A percentile compares a stretch with the other conserved stretches of the same genome.
These are phyloP conservation scores for Fusarium brachygibbosum DNA, from an alignment of 2,329 filamentous ascomycete genomes.

Conservation along the genomic window DNA sequence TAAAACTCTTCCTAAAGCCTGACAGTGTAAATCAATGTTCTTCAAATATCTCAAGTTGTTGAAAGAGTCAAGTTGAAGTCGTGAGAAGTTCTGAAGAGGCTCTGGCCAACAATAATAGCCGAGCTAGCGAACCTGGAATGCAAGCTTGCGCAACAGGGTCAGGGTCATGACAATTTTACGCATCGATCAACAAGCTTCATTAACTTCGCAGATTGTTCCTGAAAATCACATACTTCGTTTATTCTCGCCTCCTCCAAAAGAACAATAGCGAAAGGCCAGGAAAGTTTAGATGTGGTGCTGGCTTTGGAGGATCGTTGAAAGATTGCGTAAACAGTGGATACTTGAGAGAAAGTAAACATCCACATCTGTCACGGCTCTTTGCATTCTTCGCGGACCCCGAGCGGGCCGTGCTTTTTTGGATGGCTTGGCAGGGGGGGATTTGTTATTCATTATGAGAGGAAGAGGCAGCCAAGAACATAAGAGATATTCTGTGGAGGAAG, in stretches of 20 bases:
- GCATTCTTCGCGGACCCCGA: conserved; percentile 46
- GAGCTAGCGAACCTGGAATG: conserved; percentile 23
- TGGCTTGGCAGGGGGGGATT: conserved; percentile 31
- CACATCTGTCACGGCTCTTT: conserved; percentile 29
- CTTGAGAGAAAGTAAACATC: conserved; percentile 11
- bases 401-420: conserved; percentile 37
- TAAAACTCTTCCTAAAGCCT: neutral
- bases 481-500: conserved; percentile 8
- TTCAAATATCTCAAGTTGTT: neutral
- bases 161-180: neutral
- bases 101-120: conserved; percentile 8
- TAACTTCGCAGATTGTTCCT: conserved; percentile 22
- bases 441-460: conserved; percentile 17
- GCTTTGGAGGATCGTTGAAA: conserved; percentile 13
- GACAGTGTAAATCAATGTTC: neutral
- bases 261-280: conserved; percentile 6
- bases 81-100: conserved; percentile 14
- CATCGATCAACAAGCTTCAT: conserved; percentile 15
- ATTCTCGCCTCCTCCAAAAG: neutral
- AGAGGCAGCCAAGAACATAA: conserved; percentile 39
- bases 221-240: conserved; percentile 20
- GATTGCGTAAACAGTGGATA: conserved; percentile 40
- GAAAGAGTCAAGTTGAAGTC: conserved; percentile 5
- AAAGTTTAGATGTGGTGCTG: conserved; percentile 18
- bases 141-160: conserved; percentile 16